Base-by-base conservation (phyloP, 1,139 yeast genomes). In the Suhomyces taliae region DNA sequence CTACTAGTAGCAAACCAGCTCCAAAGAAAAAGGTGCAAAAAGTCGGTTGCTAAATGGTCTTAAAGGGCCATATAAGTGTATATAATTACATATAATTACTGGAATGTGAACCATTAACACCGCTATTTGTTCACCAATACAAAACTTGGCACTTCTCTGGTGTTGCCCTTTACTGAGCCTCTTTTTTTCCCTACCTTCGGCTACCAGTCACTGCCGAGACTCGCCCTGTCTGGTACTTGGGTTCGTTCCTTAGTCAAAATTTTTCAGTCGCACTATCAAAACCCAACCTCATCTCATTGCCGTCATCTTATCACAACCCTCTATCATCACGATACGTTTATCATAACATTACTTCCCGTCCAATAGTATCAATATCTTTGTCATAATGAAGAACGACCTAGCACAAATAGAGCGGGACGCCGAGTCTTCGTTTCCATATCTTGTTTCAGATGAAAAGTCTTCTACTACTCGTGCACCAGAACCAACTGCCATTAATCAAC, bases 361-460 rank as follows among this genome's bases (percentile, higher is more conserved):
- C 24, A 19, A 19, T 19, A 19, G 3, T 19, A 19, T 4, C 6
- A 19, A 19, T 19, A 19, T 19, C 24, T 19, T 19, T 19, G 4
- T 6, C 37, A 31, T n/a, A 26, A 48, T 48, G 51, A 41, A 35
- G 29, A 32, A 46, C 24, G 52, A 53, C 15, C 40, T 70, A 11
- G 55, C 52, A 37, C 55, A 69, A 14, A 58, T 83, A 34, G 82
- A 76, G 51, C 62, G 66, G 35, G 87, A 85, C 36, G 88, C 87
- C 2, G 67, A 71, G 45, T 79, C 76, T 43, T 82, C 90, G 0
- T 69, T 72, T 40, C 83, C 84, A 14, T 86, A 72, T 60, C 67
- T 87, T n/a, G 87, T 81, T 3, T 82, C 88, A 38, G 93, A 86
- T 64, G 95, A 87, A 59, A 81, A 80, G 55, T 74, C 82, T 6